phyloP scores from a whole-genome alignment of 371 early-diverging fungal species.

The Mortierella sp. region DNA sequence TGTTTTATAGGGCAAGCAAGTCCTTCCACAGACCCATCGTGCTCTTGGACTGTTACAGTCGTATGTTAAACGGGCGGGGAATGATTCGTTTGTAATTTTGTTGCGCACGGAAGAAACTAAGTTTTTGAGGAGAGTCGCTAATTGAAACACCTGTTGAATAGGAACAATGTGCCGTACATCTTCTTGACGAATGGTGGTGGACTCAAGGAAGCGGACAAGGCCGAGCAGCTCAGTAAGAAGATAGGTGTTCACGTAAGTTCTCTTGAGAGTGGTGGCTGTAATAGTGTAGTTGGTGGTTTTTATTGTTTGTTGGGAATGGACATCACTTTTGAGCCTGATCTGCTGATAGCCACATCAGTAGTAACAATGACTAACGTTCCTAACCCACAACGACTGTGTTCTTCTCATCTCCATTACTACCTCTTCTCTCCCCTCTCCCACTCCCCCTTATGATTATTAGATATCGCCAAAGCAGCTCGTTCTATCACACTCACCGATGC shows the following conservation, averaged over 20 bases:
- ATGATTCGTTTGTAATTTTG: not conserved
- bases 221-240: conserved; percentile 73
- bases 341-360: not conserved
- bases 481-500: conserved; percentile 92
- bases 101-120: not conserved
- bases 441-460: conserved; percentile 28
- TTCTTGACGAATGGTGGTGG: conserved; percentile 94
- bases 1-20: conserved; percentile 60
- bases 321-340: not conserved
- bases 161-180: conserved; percentile 78
- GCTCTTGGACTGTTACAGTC: conserved; percentile 62
- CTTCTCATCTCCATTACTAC: not conserved
- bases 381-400: not conserved
- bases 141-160: not conserved
- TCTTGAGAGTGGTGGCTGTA: not conserved
- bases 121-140: not conserved
- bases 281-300: not conserved
- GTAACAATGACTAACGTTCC: not conserved
- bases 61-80: conserved; percentile 18
- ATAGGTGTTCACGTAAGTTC: conserved; percentile 69
- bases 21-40: conserved; percentile 64
- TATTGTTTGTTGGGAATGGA: not conserved
- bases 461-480: conserved; percentile 79
- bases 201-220: conserved; percentile 81
- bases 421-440: not conserved